Evolutionary conservation across 2,329 filamentous ascomycete genomes (phyloP).

Genomic region (Botryotinia globosa): DNA sequence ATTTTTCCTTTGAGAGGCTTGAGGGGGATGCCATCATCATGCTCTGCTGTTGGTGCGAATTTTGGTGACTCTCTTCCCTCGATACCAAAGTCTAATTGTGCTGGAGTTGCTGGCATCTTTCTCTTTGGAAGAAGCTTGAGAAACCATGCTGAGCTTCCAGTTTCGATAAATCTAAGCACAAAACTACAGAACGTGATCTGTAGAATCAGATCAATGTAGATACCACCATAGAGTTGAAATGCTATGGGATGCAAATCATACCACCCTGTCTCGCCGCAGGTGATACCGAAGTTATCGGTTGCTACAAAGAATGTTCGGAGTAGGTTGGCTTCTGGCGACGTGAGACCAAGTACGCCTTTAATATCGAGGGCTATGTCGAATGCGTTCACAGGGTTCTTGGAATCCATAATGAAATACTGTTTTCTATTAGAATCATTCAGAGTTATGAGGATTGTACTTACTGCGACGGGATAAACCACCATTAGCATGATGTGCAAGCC

Average conservation of each 20-base stretch:
- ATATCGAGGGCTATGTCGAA: background rate
- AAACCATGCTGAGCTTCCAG: background rate
- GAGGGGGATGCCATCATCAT: background rate
- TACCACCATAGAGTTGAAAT: constrained; percentile 32
- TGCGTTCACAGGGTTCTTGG: background rate
- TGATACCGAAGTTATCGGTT: constrained; percentile 28
- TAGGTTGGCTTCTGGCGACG: constrained; percentile 51
- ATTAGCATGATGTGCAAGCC: constrained; percentile 40
- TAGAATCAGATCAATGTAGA: constrained; percentile 32
- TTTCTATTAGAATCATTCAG: background rate
- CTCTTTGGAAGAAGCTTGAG: background rate
- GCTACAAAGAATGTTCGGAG: constrained; percentile 55
- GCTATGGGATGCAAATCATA: constrained; percentile 23
- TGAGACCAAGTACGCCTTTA: background rate
- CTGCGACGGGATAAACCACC: constrained; percentile 48
- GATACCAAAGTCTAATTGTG: background rate
- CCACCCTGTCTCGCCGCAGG: constrained; percentile 31
- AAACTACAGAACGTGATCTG: constrained; percentile 25
- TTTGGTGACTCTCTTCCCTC: background rate
- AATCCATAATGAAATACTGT: background rate
- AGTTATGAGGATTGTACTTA: constrained; percentile 48
- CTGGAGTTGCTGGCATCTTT: background rate
- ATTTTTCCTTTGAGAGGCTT: background rate
- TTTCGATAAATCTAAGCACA: background rate
- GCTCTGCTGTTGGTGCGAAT: background rate